Percentiles rank a stretch among this genome's conserved stretches.
Evolutionary conservation across 768 basidiomycete genomes (phyloP).

Genomic region (Russula griseocarnosa): DNA sequence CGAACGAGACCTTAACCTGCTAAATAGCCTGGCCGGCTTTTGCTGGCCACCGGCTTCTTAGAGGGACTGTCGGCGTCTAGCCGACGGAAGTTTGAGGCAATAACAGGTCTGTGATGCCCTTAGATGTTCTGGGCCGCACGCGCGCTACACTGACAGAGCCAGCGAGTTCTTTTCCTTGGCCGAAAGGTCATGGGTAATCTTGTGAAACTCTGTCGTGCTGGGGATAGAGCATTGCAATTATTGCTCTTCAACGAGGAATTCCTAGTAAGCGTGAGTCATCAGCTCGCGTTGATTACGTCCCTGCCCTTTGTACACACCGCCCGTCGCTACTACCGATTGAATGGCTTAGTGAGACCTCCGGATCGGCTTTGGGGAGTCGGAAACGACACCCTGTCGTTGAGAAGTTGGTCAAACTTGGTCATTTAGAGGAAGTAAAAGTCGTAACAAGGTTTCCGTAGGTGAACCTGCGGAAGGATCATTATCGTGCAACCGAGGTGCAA

Average conservation of each 20-base stretch:
- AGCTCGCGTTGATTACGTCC: conserved; percentile 87
- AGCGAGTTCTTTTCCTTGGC: conserved; percentile 76
- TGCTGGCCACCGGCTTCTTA: conserved; percentile 77
- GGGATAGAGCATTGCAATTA: conserved; percentile 90
- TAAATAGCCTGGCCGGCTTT: conserved; percentile 77
- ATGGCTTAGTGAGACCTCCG: conserved; percentile 85
- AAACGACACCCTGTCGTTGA: conserved; percentile 41
- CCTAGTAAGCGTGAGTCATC: conserved; percentile 86
- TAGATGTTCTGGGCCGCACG: conserved; percentile 76
- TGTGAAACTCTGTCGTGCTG: conserved; percentile 77
- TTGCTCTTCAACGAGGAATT: conserved; percentile 90
- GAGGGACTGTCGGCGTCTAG: conserved; percentile 45
- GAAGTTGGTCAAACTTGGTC: no score
- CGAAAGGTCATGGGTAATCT: conserved; percentile 73
- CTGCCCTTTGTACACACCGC: conserved; percentile 90
- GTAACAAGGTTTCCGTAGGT: no score
- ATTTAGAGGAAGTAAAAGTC: no score
- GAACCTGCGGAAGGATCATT: no score
- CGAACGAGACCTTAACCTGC: conserved; percentile 91
- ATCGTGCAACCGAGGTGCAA: no score
- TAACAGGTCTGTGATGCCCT: conserved; percentile 33
- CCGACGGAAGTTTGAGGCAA: conserved; percentile 88
- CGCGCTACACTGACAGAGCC: conserved; percentile 87
- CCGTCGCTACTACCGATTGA: conserved; percentile 89
- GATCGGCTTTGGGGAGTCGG: conserved; percentile 48